Evolutionary conservation across 2,329 filamentous ascomycete genomes (phyloP).

Genomic region (Cladosporium cucumerinum): DNA sequence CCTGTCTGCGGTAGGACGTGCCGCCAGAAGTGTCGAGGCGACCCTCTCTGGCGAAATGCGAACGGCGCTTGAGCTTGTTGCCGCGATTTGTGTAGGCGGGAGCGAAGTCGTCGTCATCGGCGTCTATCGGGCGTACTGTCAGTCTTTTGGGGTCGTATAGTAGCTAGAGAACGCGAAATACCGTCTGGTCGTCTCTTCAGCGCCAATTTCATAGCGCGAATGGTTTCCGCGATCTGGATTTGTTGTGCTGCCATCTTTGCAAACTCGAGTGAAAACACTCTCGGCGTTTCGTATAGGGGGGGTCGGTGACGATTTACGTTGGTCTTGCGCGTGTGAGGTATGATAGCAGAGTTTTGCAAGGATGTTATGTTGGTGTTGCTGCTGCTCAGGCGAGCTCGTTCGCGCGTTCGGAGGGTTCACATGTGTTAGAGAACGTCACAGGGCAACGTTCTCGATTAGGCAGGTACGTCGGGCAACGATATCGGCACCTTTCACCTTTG

Average conservation of each 20-base stretch:
- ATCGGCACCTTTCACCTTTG: no score
- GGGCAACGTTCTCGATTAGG: not conserved
- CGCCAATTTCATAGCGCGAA: constrained; percentile 65
- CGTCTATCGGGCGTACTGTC: constrained; percentile 52
- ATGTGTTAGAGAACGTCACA: constrained; percentile 5
- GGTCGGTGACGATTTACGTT: not conserved
- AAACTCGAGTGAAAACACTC: not conserved
- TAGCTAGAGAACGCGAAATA: constrained; percentile 33
- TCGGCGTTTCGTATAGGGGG: no score
- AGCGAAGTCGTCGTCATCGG: constrained; percentile 72
- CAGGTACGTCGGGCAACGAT: not conserved
- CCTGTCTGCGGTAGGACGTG: constrained; percentile 49
- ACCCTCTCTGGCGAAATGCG: constrained; percentile 67
- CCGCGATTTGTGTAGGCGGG: constrained; percentile 69
- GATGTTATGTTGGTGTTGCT: constrained; percentile 1
- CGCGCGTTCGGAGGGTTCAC: constrained; percentile 4
- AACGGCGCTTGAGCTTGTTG: constrained; percentile 73
- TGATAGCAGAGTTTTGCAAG: not conserved
- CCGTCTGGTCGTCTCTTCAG: constrained; percentile 61
- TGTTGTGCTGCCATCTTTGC: constrained; percentile 49
- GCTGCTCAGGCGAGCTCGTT: not conserved
- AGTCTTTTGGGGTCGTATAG: not conserved
- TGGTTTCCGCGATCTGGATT: constrained; percentile 62
- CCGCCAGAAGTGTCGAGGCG: constrained; percentile 63
- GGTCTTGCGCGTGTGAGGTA: not conserved